These are phyloP conservation scores for Aureobasidium subglaciale DNA, from an alignment of 2,329 filamentous ascomycete species.

Conservation along the genomic window DNA sequence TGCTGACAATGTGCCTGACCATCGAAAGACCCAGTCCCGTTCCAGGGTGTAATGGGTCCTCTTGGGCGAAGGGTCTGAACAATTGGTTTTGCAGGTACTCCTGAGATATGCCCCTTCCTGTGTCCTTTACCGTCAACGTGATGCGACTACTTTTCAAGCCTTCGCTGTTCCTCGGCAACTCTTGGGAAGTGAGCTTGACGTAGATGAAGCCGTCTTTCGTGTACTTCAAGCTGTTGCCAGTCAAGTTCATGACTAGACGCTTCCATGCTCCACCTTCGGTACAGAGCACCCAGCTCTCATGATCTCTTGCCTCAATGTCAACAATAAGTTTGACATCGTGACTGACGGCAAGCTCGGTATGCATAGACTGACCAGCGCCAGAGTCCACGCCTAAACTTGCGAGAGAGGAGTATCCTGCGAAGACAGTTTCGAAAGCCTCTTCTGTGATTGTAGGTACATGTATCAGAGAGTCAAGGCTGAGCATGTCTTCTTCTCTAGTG, in stretches of 20 bases:
- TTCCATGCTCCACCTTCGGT: conserved; percentile 39
- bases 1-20: conserved; percentile 25
- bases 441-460: conserved; percentile 44
- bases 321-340: conserved; percentile 34
- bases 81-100: conserved; percentile 25
- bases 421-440: conserved; percentile 47
- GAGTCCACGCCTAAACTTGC: conserved; percentile 25
- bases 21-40: conserved; percentile 31
- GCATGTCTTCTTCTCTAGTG: conserved; percentile 16
- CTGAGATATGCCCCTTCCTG: conserved; percentile 29
- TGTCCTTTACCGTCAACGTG: conserved; percentile 22
- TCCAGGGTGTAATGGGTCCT: conserved; percentile 26
- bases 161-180: neutral
- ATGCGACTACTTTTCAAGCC: neutral
- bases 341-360: neutral
- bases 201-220: conserved; percentile 36
- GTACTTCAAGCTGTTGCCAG: conserved; percentile 45
- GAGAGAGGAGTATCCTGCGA: conserved; percentile 21
- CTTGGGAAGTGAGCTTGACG: conserved; percentile 22
- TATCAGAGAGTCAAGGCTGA: conserved; percentile 24
- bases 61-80: conserved; percentile 29
- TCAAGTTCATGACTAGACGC: conserved; percentile 17
- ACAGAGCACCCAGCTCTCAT: conserved; percentile 36
- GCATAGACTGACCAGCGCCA: conserved; percentile 30
- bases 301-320: conserved; percentile 32